Conservation (phyloP, 2,329 filamentous ascomycete genomes). For the Apiospora koreana region DNA sequence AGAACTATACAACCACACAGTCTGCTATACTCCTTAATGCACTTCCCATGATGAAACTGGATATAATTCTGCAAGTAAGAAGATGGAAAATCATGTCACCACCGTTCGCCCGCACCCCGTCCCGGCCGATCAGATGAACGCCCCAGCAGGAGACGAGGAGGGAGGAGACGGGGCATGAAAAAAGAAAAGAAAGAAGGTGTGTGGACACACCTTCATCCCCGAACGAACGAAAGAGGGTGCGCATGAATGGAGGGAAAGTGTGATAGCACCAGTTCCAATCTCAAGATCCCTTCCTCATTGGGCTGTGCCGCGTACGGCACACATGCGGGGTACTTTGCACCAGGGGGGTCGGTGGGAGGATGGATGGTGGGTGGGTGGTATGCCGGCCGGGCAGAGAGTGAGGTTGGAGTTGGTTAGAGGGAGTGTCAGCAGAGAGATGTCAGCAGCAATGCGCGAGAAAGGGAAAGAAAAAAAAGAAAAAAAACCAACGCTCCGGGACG, state of each 20-base stretch:
- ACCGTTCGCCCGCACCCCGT: not conserved
- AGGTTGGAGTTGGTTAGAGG: not conserved
- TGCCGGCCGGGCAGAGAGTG: not conserved
- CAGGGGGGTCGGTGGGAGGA: not conserved
- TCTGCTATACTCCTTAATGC: not conserved
- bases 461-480: not conserved
- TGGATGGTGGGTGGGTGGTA: not conserved
- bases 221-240: not conserved
- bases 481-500: not conserved
- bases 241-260: not conserved
- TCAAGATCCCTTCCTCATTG: not conserved
- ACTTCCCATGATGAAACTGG: not conserved
- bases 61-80: not conserved
- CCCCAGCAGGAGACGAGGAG: not conserved
- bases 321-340: not conserved
- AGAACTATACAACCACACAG: too few relatives aligned
- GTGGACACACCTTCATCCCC: not conserved
- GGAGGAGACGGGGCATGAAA: too few relatives aligned
- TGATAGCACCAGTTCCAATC: not conserved
- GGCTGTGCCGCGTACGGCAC: slow-evolving; percentile 2
- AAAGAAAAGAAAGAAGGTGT: not conserved
- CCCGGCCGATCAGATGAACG: not conserved
- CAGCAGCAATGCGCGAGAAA: slow-evolving; percentile 15
- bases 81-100: not conserved
- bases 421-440: not conserved